Base-by-base conservation (phyloP, 2,329 filamentous ascomycete species). In the Aspergillus costaricaensis region DNA sequence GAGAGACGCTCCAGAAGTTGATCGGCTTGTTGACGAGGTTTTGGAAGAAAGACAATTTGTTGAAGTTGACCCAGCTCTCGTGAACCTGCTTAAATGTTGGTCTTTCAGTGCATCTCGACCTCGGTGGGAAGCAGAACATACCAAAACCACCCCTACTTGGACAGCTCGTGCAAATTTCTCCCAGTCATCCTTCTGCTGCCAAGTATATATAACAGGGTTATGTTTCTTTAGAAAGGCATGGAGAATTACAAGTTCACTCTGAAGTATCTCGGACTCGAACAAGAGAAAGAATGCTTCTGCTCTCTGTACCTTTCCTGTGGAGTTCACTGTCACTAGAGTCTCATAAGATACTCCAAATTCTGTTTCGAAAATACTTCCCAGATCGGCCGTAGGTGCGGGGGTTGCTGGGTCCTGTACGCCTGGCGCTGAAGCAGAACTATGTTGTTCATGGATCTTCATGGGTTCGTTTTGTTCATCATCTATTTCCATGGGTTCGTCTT, bases 1-100 rank as follows among this genome's bases (percentile, higher is more conserved):
- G 58, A 15, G 74, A 73, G 39, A 76, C 66, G 10, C 64, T 72
- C 73, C 77, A 80, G 39, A 77, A 72, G 55, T 68, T 74, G 49
- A 75, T 63, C 5, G 58, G 47, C 8, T 65, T 62, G 14, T 58
- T 60, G 4, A 70, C 65, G 6, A 76, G 57, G 5, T 65, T 60
- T 3, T 65, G 58, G 5, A 75, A 64, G 25, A 65, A 67, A 3
- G 67, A 70, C 15, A 79, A 60, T 4, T 59, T 59, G 25, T 75
- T 62, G 48, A 73, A 76, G 12, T 66, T 56, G 2, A 64, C 52
- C 54, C 75, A 78, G 12, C 66, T 71, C 50, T 76, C 72, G 58
- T 80, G 76, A 47, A 78, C 75, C 77, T 74, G 19, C 9, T n/a
- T 10, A 19, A 21, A 27, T 39, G 55, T 66, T 56, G 65, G 63